Evolutionary conservation across 768 basidiomycete species (phyloP).

Genomic region (Coprinopsis marcescibilis): DNA sequence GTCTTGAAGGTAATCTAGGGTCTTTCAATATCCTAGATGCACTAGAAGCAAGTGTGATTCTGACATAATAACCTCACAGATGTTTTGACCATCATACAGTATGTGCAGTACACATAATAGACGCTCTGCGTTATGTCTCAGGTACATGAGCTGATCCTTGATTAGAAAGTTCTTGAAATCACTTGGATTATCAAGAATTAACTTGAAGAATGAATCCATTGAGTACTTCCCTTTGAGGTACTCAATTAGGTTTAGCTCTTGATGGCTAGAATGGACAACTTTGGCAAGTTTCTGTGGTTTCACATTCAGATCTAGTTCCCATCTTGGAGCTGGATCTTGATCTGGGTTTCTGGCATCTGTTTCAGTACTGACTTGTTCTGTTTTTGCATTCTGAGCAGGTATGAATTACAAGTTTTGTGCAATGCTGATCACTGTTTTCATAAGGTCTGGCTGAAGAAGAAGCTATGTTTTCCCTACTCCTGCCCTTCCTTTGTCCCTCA

Average conservation of each 20-base stretch:
- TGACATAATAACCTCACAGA: conserved; percentile 24
- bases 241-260: conserved; percentile 7
- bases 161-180: conserved; percentile 16
- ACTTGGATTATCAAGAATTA: conserved; percentile 10
- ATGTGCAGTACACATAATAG: conserved; percentile 20
- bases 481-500: conserved; percentile 19
- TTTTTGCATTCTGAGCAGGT: too few relatives aligned
- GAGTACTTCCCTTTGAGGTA: conserved; percentile 7
- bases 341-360: neutral
- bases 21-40: conserved; percentile 28
- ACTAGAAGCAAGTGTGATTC: conserved; percentile 32
- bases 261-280: neutral
- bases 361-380: too few relatives aligned
- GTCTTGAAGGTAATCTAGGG: conserved; percentile 21
- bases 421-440: too few relatives aligned
- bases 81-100: conserved; percentile 8
- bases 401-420: too few relatives aligned
- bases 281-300: neutral
- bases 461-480: conserved; percentile 8
- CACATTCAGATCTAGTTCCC: neutral
- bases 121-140: conserved; percentile 5
- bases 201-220: conserved; percentile 13
- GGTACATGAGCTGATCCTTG: conserved; percentile 11
- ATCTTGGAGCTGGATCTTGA: neutral
- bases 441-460: too few relatives aligned